Percentiles rank a stretch among this genome's conserved stretches.
phyloP scores from a whole-genome alignment of 2,329 filamentous ascomycete genomes.

The Botryotinia narcissicola region DNA sequence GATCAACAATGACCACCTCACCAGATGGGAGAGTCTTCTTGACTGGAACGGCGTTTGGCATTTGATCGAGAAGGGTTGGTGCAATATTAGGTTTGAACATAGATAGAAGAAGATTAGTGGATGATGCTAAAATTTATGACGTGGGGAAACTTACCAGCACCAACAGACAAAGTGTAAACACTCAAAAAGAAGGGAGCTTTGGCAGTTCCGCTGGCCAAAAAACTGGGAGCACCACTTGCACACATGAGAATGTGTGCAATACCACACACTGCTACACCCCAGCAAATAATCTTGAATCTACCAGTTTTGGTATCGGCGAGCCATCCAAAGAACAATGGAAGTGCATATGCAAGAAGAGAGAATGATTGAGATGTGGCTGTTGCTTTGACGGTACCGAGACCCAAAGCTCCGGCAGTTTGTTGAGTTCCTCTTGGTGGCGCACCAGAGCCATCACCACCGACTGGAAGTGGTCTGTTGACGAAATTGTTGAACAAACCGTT shows the following conservation, averaged over 20 bases:
- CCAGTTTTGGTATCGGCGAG: constrained; percentile 64
- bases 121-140: constrained; percentile 54
- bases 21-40: constrained; percentile 50
- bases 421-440: constrained; percentile 40
- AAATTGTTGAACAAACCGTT: constrained; percentile 47
- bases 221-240: constrained; percentile 59
- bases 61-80: constrained; percentile 60
- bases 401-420: constrained; percentile 53
- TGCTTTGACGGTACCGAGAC: constrained; percentile 53
- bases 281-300: constrained; percentile 60
- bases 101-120: constrained; percentile 52
- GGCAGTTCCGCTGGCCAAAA: constrained; percentile 59
- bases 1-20: constrained; percentile 60
- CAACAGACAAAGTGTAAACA: constrained; percentile 34
- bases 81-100: constrained; percentile 72
- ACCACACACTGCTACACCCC: constrained; percentile 50
- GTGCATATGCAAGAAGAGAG: constrained; percentile 49
- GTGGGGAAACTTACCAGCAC: constrained; percentile 40
- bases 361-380: constrained; percentile 54
- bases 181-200: constrained; percentile 46
- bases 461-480: constrained; percentile 58
- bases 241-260: constrained; percentile 61
- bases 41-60: constrained; percentile 43
- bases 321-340: constrained; percentile 51
- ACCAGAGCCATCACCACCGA: constrained; percentile 41